These are phyloP conservation scores for Herpetomonas tarakana DNA, from an alignment of 208 protist genomes.

Conservation along the genomic window DNA sequence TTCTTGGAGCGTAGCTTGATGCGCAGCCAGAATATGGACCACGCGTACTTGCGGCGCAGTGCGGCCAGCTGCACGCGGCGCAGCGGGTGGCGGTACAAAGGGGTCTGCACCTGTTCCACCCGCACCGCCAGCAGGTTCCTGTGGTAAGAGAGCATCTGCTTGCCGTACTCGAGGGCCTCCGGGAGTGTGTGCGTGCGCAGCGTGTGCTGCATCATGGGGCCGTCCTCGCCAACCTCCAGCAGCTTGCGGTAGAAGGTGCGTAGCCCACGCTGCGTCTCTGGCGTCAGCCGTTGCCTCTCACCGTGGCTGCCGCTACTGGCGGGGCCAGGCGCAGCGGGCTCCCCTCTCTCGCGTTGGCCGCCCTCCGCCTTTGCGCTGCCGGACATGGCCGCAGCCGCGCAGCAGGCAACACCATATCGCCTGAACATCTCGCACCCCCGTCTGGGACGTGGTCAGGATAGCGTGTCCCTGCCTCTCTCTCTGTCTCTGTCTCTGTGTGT, in stretches of 20 bases:
- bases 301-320: no score
- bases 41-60: slow-evolving; percentile 54
- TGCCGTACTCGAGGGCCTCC: slow-evolving; percentile 48
- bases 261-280: slow-evolving; percentile 15
- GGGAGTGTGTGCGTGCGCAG: slow-evolving; percentile 49
- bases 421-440: no score
- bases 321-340: no score
- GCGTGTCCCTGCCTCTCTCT: no score
- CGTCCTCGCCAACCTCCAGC: slow-evolving; percentile 69
- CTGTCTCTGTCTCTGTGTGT: no score
- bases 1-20: slow-evolving; percentile 55
- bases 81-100: slow-evolving; percentile 30
- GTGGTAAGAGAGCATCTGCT: slow-evolving; percentile 62
- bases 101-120: slow-evolving; percentile 18
- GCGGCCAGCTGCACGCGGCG: slow-evolving; percentile 26
- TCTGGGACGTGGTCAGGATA: no score
- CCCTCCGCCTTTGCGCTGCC: no score
- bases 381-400: no score
- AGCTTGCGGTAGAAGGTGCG: slow-evolving; percentile 69
- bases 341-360: no score
- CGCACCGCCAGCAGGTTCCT: slow-evolving; percentile 57
- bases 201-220: slow-evolving; percentile 58
- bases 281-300: neutral
- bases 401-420: no score
- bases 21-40: slow-evolving; percentile 51